Evolutionary conservation across 768 basidiomycete species (phyloP).

Genomic region (Coprinopsis marcescibilis): DNA sequence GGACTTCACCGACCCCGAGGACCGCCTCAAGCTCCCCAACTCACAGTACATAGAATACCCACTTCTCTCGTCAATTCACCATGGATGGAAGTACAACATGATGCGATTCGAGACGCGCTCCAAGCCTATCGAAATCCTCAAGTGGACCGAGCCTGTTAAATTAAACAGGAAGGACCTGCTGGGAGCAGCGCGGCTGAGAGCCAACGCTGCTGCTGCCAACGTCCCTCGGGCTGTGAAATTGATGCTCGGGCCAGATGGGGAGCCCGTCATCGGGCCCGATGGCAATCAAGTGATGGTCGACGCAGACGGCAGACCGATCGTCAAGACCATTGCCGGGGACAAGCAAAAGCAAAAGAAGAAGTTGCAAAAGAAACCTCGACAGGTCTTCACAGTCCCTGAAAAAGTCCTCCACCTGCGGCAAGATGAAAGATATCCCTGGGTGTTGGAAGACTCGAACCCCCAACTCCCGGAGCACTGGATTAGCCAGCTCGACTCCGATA

Average conservation of each 20-base stretch:
- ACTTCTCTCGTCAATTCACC: constrained; percentile 72
- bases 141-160: constrained; percentile 73
- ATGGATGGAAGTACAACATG: constrained; percentile 88
- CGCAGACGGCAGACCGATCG: constrained; percentile 68
- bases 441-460: constrained; percentile 72
- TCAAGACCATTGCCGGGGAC: constrained; percentile 26
- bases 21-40: constrained; percentile 56
- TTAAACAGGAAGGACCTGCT: constrained; percentile 82
- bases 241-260: constrained; percentile 80
- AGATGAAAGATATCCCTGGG: constrained; percentile 90
- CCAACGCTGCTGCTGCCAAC: constrained; percentile 22
- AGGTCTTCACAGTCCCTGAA: constrained; percentile 80
- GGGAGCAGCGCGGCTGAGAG: constrained; percentile 41
- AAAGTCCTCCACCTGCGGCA: constrained; percentile 69
- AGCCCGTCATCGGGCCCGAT: constrained; percentile 73
- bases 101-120: constrained; percentile 88
- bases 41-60: constrained; percentile 70
- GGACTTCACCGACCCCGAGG: constrained; percentile 44
- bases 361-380: constrained; percentile 76
- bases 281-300: constrained; percentile 80
- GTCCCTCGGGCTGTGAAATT: constrained; percentile 54
- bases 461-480: constrained; percentile 67
- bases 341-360: constrained; percentile 62
- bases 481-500: constrained; percentile 78
- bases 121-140: constrained; percentile 60